Conservation (phyloP, 2,329 filamentous ascomycete genomes). For the Fonsecaea monophora region DNA sequence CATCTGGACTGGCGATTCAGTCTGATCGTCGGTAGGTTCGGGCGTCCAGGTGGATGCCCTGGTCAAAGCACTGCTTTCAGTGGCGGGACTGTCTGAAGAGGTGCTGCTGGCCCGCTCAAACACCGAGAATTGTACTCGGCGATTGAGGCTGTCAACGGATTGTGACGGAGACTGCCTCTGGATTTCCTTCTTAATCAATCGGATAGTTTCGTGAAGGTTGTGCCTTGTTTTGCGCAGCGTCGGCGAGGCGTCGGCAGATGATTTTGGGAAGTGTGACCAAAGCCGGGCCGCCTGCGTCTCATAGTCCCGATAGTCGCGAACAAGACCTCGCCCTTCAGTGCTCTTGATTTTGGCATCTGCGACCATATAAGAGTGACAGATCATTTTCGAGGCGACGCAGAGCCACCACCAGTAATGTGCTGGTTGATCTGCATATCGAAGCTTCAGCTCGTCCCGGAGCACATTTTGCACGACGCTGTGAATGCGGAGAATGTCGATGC, state of each 20-base stretch:
- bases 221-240: conserved; percentile 48
- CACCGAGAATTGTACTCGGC: conserved; percentile 48
- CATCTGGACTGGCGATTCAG: conserved; percentile 35
- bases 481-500: conserved; percentile 55
- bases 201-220: conserved; percentile 45
- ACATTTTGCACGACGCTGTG: conserved; percentile 58
- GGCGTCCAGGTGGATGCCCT: conserved; percentile 39
- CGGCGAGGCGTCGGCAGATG: conserved; percentile 40
- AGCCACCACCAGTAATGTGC: conserved; percentile 53
- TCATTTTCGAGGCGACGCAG: conserved; percentile 49
- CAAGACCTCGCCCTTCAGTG: conserved; percentile 48
- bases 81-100: conserved; percentile 51
- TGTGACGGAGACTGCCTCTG: conserved; percentile 50
- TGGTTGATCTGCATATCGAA: conserved; percentile 32
- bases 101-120: conserved; percentile 57
- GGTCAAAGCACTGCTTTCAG: conserved; percentile 36
- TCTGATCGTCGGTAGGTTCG: conserved; percentile 32
- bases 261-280: conserved; percentile 49
- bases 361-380: conserved; percentile 52
- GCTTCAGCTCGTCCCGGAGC: conserved; percentile 54
- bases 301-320: conserved; percentile 57
- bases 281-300: conserved; percentile 54
- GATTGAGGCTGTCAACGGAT: conserved; percentile 46
- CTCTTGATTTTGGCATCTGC: conserved; percentile 51
- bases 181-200: conserved; percentile 52